phyloP scores from a whole-genome alignment of 176 grass and related monocot genomes.

The Oryza punctata region DNA sequence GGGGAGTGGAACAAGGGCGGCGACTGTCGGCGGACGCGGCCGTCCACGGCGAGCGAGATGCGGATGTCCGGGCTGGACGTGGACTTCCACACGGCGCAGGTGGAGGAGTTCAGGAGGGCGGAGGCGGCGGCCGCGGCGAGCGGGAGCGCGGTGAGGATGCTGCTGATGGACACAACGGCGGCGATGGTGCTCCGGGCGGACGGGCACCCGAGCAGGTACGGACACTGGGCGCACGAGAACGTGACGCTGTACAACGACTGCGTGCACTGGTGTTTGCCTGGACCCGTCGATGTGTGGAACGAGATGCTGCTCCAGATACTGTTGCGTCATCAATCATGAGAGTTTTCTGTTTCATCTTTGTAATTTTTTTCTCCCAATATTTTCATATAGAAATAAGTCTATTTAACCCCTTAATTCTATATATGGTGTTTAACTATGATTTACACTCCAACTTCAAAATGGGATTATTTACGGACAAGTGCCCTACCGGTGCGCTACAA shows the following conservation, averaged over 20 bases:
- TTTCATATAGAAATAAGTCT: too few relatives aligned
- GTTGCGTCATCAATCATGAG: background rate
- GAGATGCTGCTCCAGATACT: conserved; percentile 57
- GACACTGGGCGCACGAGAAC: conserved; percentile 50
- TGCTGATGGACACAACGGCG: conserved; percentile 55
- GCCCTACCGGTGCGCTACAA: too few relatives aligned
- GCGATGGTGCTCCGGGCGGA: conserved; percentile 60
- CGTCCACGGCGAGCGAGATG: conserved; percentile 28
- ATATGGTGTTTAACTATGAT: too few relatives aligned
- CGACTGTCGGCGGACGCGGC: conserved; percentile 52
- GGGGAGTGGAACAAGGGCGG: conserved; percentile 72
- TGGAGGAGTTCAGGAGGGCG: conserved; percentile 58
- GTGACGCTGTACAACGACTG: conserved; percentile 61
- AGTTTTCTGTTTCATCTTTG: background rate
- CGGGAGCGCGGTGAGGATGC: background rate
- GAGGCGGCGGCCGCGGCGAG: background rate
- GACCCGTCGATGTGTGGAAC: conserved; percentile 60
- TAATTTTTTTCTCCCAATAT: background rate
- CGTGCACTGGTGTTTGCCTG: conserved; percentile 68
- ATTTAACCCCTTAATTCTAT: too few relatives aligned
- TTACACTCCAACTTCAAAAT: too few relatives aligned
- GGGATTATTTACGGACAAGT: too few relatives aligned
- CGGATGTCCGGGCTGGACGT: conserved; percentile 37
- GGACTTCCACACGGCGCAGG: conserved; percentile 47
- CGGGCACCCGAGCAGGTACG: conserved; percentile 68